These are phyloP conservation scores for Syzygium oleosum DNA, from an alignment of 345 rosid species.

Conservation along the genomic window DNA sequence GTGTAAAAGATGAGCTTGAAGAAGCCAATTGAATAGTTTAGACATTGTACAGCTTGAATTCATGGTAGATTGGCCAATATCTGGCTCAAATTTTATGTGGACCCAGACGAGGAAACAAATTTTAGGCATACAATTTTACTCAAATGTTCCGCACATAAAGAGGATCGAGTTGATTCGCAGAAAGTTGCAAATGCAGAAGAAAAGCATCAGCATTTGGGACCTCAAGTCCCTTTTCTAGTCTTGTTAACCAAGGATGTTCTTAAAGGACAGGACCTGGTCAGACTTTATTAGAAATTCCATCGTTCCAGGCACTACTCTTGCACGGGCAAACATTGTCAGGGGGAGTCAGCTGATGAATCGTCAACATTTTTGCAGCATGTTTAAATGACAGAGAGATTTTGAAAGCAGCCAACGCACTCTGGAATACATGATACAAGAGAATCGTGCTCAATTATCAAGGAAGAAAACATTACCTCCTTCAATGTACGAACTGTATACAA, in stretches of 20 bases:
- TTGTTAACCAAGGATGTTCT: not conserved
- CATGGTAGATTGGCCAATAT: not conserved
- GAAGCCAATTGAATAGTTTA: not conserved
- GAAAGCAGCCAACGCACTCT: not conserved
- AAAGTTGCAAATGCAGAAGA: not conserved
- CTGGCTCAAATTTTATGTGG: not conserved
- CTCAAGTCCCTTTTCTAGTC: not conserved
- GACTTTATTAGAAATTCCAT: not conserved
- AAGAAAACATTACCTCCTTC: slow-evolving; percentile 58
- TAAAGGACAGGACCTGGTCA: not conserved
- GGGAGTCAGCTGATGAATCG: not conserved
- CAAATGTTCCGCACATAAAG: not conserved
- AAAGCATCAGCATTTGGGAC: not conserved
- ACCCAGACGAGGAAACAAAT: not conserved
- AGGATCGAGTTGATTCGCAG: not conserved
- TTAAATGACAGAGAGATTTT: not conserved
- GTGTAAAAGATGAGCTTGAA: not conserved
- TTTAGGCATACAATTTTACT: not conserved
- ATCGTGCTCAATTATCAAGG: not conserved
- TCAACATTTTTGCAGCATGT: not conserved
- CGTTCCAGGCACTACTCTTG: not conserved
- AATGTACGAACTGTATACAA: slow-evolving; percentile 71
- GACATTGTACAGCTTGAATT: not conserved
- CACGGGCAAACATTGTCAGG: not conserved
- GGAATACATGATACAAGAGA: not conserved